Evolutionary conservation across 768 basidiomycete genomes (phyloP).

Genomic region (Tricholoma sp.): DNA sequence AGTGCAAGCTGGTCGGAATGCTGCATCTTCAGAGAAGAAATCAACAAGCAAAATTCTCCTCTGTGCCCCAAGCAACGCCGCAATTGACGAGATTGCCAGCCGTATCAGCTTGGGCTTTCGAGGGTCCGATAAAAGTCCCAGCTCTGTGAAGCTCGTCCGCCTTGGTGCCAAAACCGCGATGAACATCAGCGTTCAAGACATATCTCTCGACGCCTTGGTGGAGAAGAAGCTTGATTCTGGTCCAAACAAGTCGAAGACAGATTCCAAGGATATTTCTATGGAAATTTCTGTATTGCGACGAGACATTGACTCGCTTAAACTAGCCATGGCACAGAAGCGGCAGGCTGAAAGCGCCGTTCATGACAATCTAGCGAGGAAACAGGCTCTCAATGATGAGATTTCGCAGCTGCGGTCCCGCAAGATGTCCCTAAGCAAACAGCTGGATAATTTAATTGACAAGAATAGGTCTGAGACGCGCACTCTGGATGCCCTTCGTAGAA

Average conservation of each 20-base stretch:
- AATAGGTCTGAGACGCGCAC: constrained; percentile 76
- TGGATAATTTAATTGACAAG: constrained; percentile 78
- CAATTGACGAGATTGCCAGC: constrained; percentile 92
- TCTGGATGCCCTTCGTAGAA: constrained; percentile 76
- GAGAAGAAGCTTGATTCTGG: constrained; percentile 61
- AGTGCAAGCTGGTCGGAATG: constrained; percentile 39
- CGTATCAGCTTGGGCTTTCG: constrained; percentile 80
- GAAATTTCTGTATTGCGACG: constrained; percentile 55
- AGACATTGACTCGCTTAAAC: constrained; percentile 69
- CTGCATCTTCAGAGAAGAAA: constrained; percentile 36
- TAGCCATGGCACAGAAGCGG: constrained; percentile 48
- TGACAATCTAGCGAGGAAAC: constrained; percentile 49
- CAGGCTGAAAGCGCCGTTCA: constrained; percentile 51
- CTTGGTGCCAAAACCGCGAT: constrained; percentile 75
- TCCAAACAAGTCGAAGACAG: constrained; percentile 24
- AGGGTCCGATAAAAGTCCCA: constrained; percentile 44
- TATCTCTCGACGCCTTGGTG: constrained; percentile 83
- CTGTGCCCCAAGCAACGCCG: constrained; percentile 97
- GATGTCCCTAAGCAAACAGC: constrained; percentile 56
- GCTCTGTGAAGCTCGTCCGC: constrained; percentile 82
- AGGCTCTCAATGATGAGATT: constrained; percentile 68
- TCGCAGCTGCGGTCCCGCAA: constrained; percentile 57
- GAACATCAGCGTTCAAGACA: constrained; percentile 74
- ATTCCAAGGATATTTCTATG: constrained; percentile 44
- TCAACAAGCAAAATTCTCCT: constrained; percentile 66